phyloP scores from a whole-genome alignment of 768 basidiomycete genomes.

The Phanerodontia chrysosporium region DNA sequence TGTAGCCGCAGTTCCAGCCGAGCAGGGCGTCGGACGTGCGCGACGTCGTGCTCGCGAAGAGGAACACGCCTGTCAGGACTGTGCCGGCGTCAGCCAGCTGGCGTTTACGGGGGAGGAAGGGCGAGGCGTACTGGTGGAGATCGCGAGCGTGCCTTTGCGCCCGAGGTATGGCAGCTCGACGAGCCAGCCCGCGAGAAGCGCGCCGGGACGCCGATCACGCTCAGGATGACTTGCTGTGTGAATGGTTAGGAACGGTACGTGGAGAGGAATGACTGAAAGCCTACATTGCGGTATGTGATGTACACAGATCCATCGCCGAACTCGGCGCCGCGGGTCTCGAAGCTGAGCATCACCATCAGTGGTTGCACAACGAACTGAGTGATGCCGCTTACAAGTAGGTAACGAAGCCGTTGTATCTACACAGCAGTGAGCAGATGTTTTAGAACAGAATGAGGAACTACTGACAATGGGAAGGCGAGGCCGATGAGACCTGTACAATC shows the following conservation, averaged over 20 bases:
- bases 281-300: slow-evolving; percentile 70
- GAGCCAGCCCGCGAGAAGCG: slow-evolving; percentile 48
- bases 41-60: slow-evolving; percentile 54
- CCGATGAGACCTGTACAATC: slow-evolving; percentile 60
- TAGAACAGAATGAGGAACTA: background rate
- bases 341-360: slow-evolving; percentile 31
- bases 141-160: slow-evolving; percentile 47
- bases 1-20: slow-evolving; percentile 57
- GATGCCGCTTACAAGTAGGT: slow-evolving; percentile 52
- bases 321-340: slow-evolving; percentile 59
- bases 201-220: slow-evolving; percentile 52
- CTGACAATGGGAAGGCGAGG: slow-evolving; percentile 66
- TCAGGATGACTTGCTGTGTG: slow-evolving; percentile 49
- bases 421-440: background rate
- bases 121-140: slow-evolving; percentile 40
- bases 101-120: background rate
- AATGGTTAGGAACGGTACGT: slow-evolving; percentile 13
- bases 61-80: slow-evolving; percentile 53
- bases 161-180: slow-evolving; percentile 50
- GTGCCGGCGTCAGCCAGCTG: background rate
- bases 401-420: slow-evolving; percentile 48
- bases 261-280: slow-evolving; percentile 28
- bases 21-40: slow-evolving; percentile 47
- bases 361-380: background rate
- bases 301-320: slow-evolving; percentile 68